Evolutionary conservation across 768 basidiomycete species (phyloP).

Genomic region (Boletus sp.): DNA sequence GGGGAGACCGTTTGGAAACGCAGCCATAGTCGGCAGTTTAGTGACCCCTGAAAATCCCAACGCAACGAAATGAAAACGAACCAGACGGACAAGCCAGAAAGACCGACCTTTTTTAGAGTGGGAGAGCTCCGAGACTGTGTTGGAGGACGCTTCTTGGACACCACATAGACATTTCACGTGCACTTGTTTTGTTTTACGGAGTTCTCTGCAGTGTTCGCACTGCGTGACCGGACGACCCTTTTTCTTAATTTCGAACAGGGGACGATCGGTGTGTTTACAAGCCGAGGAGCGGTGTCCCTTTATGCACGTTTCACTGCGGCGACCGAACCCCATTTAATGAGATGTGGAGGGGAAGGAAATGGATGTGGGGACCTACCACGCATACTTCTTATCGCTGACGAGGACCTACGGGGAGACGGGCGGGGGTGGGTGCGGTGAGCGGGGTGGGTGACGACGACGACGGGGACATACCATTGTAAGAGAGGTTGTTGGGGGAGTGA

Average conservation of each 20-base stretch:
- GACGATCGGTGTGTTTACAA: slow-evolving; percentile 85
- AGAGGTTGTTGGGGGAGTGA: slow-evolving; percentile 7
- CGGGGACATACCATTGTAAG: slow-evolving; percentile 42
- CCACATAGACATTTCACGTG: slow-evolving; percentile 43
- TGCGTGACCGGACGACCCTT: slow-evolving; percentile 57
- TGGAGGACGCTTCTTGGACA: slow-evolving; percentile 35
- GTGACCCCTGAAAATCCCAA: slow-evolving; percentile 43
- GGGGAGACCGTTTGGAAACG: slow-evolving; percentile 78
- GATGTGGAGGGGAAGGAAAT: slow-evolving; percentile 1
- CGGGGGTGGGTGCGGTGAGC: neutral
- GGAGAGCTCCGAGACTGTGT: slow-evolving; percentile 20
- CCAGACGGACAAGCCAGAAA: neutral
- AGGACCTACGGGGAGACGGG: slow-evolving; percentile 47
- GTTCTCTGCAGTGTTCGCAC: slow-evolving; percentile 48
- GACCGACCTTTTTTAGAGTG: slow-evolving; percentile 61
- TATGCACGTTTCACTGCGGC: slow-evolving; percentile 80
- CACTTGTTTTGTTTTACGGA: slow-evolving; percentile 45
- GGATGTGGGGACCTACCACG: slow-evolving; percentile 55
- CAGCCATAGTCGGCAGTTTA: slow-evolving; percentile 64
- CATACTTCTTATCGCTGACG: slow-evolving; percentile 75
- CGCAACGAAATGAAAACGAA: slow-evolving; percentile 42
- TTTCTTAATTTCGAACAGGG: slow-evolving; percentile 78
- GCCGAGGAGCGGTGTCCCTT: slow-evolving; percentile 90
- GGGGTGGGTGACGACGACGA: neutral
- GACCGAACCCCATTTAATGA: neutral